Base-by-base conservation (phyloP, 495 filamentous ascomycete genomes). In the Hypoxylon lenormandii region DNA sequence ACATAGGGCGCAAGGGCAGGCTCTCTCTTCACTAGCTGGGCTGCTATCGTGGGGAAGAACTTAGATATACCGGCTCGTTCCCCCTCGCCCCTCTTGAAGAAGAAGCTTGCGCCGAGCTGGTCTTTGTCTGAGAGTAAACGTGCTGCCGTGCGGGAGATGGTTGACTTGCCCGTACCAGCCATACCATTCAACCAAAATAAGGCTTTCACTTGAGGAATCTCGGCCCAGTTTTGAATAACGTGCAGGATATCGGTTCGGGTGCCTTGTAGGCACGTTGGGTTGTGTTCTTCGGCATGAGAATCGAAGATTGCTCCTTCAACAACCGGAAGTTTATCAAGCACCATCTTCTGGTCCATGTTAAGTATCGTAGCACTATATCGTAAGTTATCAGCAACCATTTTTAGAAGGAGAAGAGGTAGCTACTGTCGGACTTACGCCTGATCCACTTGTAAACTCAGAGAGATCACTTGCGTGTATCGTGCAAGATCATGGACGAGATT, bases 81-180 rank as follows among this genome's bases (percentile, higher is more conserved):
- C 0, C 75, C 74, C 19, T 81, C 79, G 15, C 81, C 80, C 62
- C 77, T 78, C 40, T 81, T 83, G 70, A 87, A 88, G 75, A 88
- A 85, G 72, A 85, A 86, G 66, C 77, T 83, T 0, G 72, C 77
- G 28, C 73, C 73, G 16, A 77, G 78, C 13, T 65, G 18, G 23
- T 52, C n/a, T 6, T 52, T 30, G 0, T 52, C 22, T 0, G 48
- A 48, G 47, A 79, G 69, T 5, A 42, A 43, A 3, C 56, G 22
- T 5, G 81, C 80, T 0, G 82, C 60, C 6, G 80, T 82, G 15
- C 74, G 76, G 6, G 80, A 71, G 30, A 83, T 78, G 21, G 80
- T 83, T 8, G 81, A 83, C 57, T 33, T 33, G 30, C 30, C 30
- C 30, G 30, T 33, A 11, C 30, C 30, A 33, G 30, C 30, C 30